Conservation (phyloP, 2,329 filamentous ascomycete species). For the Geoglossum cookeanum region DNA sequence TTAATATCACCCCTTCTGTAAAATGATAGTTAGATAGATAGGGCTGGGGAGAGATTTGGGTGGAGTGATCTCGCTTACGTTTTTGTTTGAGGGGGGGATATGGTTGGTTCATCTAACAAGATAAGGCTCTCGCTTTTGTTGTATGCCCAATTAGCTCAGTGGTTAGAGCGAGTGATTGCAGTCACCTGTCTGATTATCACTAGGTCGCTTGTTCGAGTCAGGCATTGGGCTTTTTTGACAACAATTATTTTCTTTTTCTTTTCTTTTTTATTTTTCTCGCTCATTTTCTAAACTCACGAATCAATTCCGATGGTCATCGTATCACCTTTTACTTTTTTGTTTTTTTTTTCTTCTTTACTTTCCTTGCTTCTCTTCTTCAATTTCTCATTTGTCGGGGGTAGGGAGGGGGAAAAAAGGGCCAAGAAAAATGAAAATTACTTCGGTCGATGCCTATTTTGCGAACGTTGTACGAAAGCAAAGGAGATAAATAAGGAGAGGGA, state of each 20-base stretch:
- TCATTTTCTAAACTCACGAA: background rate
- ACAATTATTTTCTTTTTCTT: background rate
- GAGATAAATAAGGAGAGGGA: background rate
- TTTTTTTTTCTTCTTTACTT: background rate
- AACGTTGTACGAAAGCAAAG: background rate
- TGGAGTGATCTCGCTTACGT: too few species aligned
- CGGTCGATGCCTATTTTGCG: background rate
- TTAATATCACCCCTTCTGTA: too few species aligned
- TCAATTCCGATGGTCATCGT: background rate
- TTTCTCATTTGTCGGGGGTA: background rate
- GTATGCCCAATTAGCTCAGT: background rate
- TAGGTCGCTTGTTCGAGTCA: conserved; percentile 3
- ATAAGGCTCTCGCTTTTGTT: background rate
- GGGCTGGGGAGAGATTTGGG: too few species aligned
- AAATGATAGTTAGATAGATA: too few species aligned
- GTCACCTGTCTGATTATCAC: conserved; percentile 1
- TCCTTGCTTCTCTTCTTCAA: too few species aligned
- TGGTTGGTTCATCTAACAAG: background rate
- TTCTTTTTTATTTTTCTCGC: too few species aligned
- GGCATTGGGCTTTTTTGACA: background rate
- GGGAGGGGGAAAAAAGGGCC: background rate
- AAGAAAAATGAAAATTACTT: background rate
- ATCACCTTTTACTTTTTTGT: background rate
- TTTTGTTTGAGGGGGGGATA: background rate
- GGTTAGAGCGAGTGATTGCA: conserved; percentile 3